A percentile compares a stretch with the other conserved stretches of the same genome.
phyloP scores from a whole-genome alignment of 306 rosid genomes.

The Sesbania bispinosa region DNA sequence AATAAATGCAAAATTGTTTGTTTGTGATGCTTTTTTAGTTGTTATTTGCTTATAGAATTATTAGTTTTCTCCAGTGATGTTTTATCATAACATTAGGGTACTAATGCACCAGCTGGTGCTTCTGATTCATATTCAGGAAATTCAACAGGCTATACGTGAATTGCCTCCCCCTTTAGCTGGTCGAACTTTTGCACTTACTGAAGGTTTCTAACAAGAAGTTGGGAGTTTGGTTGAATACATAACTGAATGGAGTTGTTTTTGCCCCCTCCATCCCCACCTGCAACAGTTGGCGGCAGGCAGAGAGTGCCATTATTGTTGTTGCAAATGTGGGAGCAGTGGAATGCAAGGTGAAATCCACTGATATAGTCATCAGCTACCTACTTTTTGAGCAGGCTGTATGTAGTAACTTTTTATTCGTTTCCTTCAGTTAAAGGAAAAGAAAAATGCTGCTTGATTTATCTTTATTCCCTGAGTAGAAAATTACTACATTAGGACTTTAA shows the following conservation, averaged over 20 bases:
- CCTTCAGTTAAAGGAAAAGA: background rate
- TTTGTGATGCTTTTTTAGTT: background rate
- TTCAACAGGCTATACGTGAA: constrained; percentile 60
- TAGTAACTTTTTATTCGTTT: background rate
- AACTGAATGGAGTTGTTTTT: constrained; percentile 8
- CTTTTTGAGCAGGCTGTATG: background rate
- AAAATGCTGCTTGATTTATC: background rate
- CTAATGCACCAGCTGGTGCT: background rate
- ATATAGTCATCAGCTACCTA: background rate
- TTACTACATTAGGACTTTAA: too few species aligned
- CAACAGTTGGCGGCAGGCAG: background rate
- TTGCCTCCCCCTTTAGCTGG: constrained; percentile 67
- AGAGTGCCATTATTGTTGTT: background rate
- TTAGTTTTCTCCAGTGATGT: background rate
- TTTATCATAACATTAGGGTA: background rate
- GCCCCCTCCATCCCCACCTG: background rate
- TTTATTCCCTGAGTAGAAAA: constrained; percentile 1
- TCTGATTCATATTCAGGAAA: constrained; percentile 65
- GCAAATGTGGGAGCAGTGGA: constrained; percentile 10
- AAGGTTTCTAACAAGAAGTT: constrained; percentile 56
- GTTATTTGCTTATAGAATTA: background rate
- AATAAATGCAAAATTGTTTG: background rate
- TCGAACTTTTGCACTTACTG: constrained; percentile 72
- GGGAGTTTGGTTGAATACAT: background rate
- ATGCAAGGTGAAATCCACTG: background rate